Evolutionary conservation across 805 yeast genomes (phyloP).

Genomic region (Cyberlindnera nakhonratchasimensis): DNA sequence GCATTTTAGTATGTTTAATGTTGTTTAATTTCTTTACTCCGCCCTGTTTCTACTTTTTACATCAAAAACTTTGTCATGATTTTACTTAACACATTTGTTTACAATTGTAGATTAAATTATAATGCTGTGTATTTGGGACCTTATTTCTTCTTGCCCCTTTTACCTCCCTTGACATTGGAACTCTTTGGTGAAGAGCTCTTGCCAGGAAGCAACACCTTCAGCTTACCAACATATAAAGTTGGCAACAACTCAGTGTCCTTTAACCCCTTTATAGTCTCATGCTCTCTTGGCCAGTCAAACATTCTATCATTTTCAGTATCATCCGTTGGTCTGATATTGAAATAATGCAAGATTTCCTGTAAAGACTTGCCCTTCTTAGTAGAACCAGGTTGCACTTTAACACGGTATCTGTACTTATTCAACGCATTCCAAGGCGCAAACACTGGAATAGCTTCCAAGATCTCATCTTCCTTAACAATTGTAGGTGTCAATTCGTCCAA

Average conservation of each 20-base stretch:
- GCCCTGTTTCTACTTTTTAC: neutral
- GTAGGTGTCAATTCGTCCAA: conserved; percentile 34
- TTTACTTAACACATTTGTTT: too few species aligned
- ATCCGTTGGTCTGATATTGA: conserved; percentile 50
- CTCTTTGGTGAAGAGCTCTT: conserved; percentile 29
- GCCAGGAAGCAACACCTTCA: conserved; percentile 61
- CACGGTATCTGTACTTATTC: conserved; percentile 70
- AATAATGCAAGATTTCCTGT: conserved; percentile 59
- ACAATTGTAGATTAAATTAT: too few species aligned
- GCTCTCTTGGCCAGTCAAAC: conserved; percentile 69
- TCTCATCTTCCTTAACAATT: conserved; percentile 41
- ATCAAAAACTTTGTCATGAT: too few species aligned
- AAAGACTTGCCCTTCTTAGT: conserved; percentile 87
- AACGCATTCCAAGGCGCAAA: conserved; percentile 93
- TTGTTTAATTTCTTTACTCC: neutral
- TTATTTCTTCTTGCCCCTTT: conserved; percentile 13
- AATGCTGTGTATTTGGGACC: too few species aligned
- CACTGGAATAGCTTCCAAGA: conserved; percentile 69
- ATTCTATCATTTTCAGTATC: conserved; percentile 41
- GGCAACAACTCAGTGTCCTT: conserved; percentile 68
- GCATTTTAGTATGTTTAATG: neutral
- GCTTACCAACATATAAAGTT: conserved; percentile 64
- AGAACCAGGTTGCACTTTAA: conserved; percentile 73
- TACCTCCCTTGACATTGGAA: conserved; percentile 12
- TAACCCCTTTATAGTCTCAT: conserved; percentile 49